Evolutionary conservation across 1,284 basidiomycete species (phyloP).

Genomic region (Trichosporon sp.): DNA sequence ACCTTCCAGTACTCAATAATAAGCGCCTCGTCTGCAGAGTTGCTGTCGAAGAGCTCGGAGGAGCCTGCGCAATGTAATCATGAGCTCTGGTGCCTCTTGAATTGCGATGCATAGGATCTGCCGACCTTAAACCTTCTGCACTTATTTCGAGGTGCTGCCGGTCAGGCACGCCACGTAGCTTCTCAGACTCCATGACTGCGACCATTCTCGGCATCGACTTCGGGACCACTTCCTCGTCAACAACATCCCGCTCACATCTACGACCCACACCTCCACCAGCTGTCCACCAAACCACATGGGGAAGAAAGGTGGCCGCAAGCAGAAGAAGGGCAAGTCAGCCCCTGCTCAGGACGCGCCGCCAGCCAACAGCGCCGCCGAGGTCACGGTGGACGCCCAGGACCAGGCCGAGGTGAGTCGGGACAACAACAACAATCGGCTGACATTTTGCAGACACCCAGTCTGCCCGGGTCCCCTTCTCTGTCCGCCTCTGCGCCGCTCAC

Average conservation of each 20-base stretch:
- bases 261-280: not conserved
- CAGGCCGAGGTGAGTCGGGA: not conserved
- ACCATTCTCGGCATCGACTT: not conserved
- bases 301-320: constrained; percentile 20
- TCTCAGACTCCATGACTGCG: constrained; percentile 6
- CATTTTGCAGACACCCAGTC: not conserved
- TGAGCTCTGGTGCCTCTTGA: too few relatives aligned
- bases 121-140: not conserved
- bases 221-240: constrained; percentile 4
- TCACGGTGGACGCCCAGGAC: not conserved
- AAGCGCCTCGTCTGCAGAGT: not conserved
- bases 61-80: not conserved
- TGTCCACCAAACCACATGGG: not conserved
- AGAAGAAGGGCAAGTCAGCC: constrained; percentile 1
- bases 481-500: not conserved
- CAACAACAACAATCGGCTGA: not conserved
- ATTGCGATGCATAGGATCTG: not conserved
- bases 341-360: constrained; percentile 1
- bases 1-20: not conserved
- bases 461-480: not conserved
- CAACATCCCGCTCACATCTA: not conserved
- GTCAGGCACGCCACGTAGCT: constrained; percentile 7
- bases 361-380: not conserved
- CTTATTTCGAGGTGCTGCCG: not conserved
- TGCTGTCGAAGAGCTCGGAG: not conserved